These are phyloP conservation scores for Claviceps africana DNA, from an alignment of 2,329 filamentous ascomycete genomes.

Conservation along the genomic window DNA sequence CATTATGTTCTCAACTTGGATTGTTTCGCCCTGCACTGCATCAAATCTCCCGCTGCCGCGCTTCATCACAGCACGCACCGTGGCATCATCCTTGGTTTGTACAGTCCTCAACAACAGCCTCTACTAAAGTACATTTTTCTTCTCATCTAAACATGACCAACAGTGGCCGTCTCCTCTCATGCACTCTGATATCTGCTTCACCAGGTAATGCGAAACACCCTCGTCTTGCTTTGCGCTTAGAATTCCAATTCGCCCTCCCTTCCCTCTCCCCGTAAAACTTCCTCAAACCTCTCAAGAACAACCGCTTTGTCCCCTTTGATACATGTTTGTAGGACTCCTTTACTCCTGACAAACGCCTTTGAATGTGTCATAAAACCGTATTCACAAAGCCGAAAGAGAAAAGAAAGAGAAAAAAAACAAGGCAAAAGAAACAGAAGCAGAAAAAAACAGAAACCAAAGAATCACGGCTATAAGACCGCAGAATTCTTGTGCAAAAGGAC, in stretches of 20 bases:
- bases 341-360: conserved; percentile 13
- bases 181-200: background rate
- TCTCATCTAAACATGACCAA: conserved; percentile 18
- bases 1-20: too few species aligned
- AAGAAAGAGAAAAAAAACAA: conserved; percentile 1
- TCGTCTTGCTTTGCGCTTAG: conserved; percentile 10
- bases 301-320: conserved; percentile 10
- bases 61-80: background rate
- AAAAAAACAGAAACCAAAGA: background rate
- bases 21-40: too few species aligned
- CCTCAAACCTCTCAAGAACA: background rate
- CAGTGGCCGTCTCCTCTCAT: background rate
- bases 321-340: conserved; percentile 9
- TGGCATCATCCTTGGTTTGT: background rate
- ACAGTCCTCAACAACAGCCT: conserved; percentile 13
- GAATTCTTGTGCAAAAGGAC: too few species aligned
- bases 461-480: too few species aligned
- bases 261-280: background rate
- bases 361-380: conserved; percentile 11
- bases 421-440: background rate
- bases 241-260: conserved; percentile 12
- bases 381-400: background rate
- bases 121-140: conserved; percentile 29
- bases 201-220: background rate
- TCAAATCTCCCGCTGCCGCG: too few species aligned